Conservation (phyloP, 164 flowering plant genomes). For the Annona cherimola region DNA sequence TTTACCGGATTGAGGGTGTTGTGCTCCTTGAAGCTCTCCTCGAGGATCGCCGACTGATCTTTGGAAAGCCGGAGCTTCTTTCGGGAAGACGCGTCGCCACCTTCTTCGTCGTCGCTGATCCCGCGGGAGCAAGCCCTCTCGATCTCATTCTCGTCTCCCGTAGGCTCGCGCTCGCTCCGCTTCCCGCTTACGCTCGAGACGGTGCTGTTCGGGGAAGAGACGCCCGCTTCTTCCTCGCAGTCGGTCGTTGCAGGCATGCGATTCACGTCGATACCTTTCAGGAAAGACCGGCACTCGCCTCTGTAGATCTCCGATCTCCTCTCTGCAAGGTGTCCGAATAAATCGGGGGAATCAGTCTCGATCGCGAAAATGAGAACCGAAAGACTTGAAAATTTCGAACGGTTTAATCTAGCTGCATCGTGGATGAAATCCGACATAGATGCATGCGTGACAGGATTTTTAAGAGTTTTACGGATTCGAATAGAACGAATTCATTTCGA, state of each 20-base stretch:
- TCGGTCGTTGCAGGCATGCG: slow-evolving; percentile 41
- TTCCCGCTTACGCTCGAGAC: slow-evolving; percentile 39
- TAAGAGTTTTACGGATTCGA: not conserved
- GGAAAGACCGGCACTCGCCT: slow-evolving; percentile 41
- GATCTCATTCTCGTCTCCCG: slow-evolving; percentile 12
- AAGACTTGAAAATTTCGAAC: not conserved
- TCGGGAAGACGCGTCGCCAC: slow-evolving; percentile 14
- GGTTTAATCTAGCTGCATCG: no score
- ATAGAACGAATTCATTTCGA: not conserved
- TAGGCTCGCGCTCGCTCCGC: slow-evolving; percentile 28
- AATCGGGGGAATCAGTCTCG: not conserved
- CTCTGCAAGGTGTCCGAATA: slow-evolving; percentile 28
- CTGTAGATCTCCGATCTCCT: slow-evolving; percentile 33
- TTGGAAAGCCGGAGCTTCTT: slow-evolving; percentile 29
- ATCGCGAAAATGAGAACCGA: not conserved
- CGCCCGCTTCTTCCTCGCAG: slow-evolving; percentile 58
- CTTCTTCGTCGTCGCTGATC: slow-evolving; percentile 26
- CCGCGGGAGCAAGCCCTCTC: slow-evolving; percentile 26
- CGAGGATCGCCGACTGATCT: slow-evolving; percentile 28
- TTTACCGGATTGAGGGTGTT: slow-evolving; percentile 31
- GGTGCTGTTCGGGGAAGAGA: slow-evolving; percentile 42
- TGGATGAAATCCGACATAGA: no score
- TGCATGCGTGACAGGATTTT: not conserved
- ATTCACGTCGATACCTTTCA: slow-evolving; percentile 86
- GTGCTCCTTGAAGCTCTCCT: slow-evolving; percentile 29